These are phyloP conservation scores for Chaetomium olivaceum DNA, from an alignment of 2,329 filamentous ascomycete species.

Conservation along the genomic window DNA sequence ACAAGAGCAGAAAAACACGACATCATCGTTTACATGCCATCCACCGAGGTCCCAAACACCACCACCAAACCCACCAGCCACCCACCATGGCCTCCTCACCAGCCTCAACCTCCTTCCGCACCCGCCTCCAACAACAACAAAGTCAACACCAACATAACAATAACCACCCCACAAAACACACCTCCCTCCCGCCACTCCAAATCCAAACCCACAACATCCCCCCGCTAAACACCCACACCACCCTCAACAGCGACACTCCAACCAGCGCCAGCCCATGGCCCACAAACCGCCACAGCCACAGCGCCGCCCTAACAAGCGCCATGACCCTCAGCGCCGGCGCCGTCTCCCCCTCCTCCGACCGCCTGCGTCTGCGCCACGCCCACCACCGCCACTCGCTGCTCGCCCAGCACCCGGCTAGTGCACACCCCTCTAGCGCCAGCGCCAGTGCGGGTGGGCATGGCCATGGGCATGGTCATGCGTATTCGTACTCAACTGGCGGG, in stretches of 20 bases:
- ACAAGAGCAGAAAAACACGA: neutral
- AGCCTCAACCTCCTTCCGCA: constrained; percentile 19
- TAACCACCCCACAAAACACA: neutral
- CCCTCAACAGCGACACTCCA: neutral
- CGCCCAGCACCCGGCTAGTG: neutral
- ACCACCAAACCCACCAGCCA: neutral
- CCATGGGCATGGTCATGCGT: too few species aligned
- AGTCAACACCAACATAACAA: neutral
- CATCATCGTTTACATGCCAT: neutral
- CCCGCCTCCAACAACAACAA: constrained; percentile 14
- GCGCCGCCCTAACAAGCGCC: neutral
- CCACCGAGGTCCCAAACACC: neutral
- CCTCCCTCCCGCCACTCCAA: neutral
- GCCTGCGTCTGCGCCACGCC: neutral
- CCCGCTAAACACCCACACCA: neutral
- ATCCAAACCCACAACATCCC: constrained; percentile 4
- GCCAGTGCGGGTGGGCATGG: too few species aligned
- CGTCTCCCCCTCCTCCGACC: neutral
- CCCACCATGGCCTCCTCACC: neutral
- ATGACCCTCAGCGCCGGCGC: neutral
- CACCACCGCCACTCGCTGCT: neutral
- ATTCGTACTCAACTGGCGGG: neutral
- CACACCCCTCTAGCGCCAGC: neutral
- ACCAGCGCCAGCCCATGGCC: constrained; percentile 7
- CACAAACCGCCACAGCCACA: neutral